phyloP scores from a whole-genome alignment of 169 alveolate genomes.

The Amoebophrya sp. region DNA sequence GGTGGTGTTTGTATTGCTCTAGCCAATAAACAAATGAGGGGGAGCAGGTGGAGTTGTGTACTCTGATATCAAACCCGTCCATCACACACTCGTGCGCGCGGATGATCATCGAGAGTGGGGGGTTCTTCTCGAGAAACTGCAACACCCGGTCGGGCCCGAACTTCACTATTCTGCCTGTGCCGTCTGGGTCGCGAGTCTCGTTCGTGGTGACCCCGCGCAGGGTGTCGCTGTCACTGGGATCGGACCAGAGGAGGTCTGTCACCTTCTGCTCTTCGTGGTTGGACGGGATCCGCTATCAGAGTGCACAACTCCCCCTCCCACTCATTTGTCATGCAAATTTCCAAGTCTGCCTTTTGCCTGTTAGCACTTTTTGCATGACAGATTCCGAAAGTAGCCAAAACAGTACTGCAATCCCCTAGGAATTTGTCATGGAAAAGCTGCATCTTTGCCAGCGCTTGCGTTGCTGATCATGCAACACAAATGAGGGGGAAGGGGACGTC shows the following conservation, averaged over 20 bases:
- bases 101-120: constrained; percentile 65
- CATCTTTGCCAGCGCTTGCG: no score
- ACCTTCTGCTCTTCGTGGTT: constrained; percentile 63
- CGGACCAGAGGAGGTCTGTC: constrained; percentile 79
- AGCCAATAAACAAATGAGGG: no score
- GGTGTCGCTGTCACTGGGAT: constrained; percentile 84
- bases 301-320: no score
- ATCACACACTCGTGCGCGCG: constrained; percentile 99
- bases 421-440: no score
- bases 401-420: no score
- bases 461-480: no score
- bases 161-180: constrained; percentile 96
- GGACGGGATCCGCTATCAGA: constrained; percentile 92
- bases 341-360: not conserved
- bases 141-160: constrained; percentile 92
- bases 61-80: no score
- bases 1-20: no score
- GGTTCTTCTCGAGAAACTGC: constrained; percentile 72
- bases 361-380: constrained; percentile 54
- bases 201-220: constrained; percentile 95
- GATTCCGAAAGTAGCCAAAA: no score
- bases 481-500: no score
- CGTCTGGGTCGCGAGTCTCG: constrained; percentile 97
- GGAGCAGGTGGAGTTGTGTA: no score
- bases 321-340: no score